phyloP scores from a whole-genome alignment of 805 yeast species.

The Metschnikowia aberdeeniae region DNA sequence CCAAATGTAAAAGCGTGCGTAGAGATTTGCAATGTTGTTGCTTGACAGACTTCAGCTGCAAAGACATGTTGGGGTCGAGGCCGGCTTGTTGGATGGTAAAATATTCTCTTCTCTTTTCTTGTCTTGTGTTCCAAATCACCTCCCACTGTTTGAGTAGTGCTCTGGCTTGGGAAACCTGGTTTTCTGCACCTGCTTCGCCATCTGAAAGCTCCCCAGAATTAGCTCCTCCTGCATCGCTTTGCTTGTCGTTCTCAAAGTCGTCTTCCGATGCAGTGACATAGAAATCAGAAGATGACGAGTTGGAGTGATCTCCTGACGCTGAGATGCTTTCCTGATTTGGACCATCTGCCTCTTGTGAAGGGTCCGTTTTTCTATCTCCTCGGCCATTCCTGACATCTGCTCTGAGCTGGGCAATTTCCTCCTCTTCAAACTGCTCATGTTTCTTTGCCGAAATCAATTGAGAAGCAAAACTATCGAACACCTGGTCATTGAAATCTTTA shows the following conservation, averaged over 20 bases:
- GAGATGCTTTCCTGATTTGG: background rate
- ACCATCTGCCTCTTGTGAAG: background rate
- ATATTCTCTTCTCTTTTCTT: conserved; percentile 6
- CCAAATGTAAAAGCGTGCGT: conserved; percentile 45
- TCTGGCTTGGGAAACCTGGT: conserved; percentile 3
- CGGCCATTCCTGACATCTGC: background rate
- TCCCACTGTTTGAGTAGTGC: conserved; percentile 8
- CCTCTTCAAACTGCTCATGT: background rate
- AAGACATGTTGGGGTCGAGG: background rate
- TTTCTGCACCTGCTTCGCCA: background rate
- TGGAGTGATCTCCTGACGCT: no score
- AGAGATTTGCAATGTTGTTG: conserved; percentile 19
- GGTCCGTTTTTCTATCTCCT: background rate
- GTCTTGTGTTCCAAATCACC: conserved; percentile 4
- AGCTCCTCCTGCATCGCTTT: no score
- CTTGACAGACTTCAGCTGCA: background rate
- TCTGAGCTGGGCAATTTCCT: background rate
- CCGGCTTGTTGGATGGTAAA: conserved; percentile 12
- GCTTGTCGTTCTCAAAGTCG: no score
- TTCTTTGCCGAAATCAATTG: background rate
- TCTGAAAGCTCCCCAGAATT: background rate
- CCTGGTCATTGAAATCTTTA: background rate
- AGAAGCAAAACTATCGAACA: background rate
- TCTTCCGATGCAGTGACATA: no score
- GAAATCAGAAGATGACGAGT: no score